These are phyloP conservation scores for Candida sanyaensis DNA, from an alignment of 1,139 yeast genomes.

Conservation along the genomic window DNA sequence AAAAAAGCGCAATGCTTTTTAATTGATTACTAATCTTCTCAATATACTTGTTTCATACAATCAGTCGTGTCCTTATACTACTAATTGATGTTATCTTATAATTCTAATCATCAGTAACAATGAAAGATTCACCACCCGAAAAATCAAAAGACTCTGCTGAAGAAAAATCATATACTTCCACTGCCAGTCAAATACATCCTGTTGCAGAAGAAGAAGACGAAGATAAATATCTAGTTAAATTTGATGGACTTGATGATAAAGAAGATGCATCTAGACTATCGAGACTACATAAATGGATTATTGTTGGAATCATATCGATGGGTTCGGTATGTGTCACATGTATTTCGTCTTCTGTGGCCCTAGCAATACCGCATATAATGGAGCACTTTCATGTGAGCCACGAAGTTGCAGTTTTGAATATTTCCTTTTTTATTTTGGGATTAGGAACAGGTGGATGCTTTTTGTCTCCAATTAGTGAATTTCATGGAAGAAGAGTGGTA, in stretches of 20 bases:
- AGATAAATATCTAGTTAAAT: conserved; percentile 20
- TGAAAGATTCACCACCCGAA: not conserved
- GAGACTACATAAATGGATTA: conserved; percentile 27
- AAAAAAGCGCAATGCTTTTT: not conserved
- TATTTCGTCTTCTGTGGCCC: conserved; percentile 23
- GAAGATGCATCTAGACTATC: conserved; percentile 28
- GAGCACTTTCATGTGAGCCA: conserved; percentile 25
- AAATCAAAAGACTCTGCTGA: conserved; percentile 1
- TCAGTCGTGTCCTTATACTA: no score
- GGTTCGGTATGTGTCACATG: conserved; percentile 33
- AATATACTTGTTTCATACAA: no score
- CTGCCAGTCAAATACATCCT: not conserved
- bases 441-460: conserved; percentile 36
- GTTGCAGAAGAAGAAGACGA: not conserved
- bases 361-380: conserved; percentile 27
- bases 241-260: conserved; percentile 27
- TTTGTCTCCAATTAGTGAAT: conserved; percentile 35
- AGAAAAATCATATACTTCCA: not conserved
- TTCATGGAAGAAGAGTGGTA: conserved; percentile 32
- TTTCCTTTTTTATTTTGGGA: conserved; percentile 31
- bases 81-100: no score
- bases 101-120: not conserved
- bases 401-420: conserved; percentile 31
- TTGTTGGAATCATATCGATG: conserved; percentile 25
- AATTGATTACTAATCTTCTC: not conserved